Evolutionary conservation across 2,329 filamentous ascomycete species (phyloP).

Genomic region (Penicillium brasilianum): DNA sequence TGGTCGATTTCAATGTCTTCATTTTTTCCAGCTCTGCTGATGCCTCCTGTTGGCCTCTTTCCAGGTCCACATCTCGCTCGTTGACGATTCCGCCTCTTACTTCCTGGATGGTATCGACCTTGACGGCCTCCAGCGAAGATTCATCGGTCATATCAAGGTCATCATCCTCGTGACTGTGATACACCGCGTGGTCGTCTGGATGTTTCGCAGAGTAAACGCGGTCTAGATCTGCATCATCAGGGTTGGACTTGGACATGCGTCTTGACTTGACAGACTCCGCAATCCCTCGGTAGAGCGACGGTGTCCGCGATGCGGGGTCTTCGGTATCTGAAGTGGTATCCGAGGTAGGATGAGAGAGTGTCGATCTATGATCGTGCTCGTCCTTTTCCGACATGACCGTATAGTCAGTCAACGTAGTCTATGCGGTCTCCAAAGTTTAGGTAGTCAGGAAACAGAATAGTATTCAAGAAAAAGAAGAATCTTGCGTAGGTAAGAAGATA

Average conservation of each 20-base stretch:
- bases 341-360: conserved; percentile 10
- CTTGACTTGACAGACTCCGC: conserved; percentile 12
- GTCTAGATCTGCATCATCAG: conserved; percentile 20
- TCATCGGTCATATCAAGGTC: conserved; percentile 16
- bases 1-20: conserved; percentile 28
- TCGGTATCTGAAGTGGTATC: conserved; percentile 8
- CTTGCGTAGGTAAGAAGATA: neutral
- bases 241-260: conserved; percentile 8
- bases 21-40: conserved; percentile 31
- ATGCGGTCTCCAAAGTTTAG: neutral
- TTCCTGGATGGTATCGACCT: conserved; percentile 27
- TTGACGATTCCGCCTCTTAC: conserved; percentile 33
- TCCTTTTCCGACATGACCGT: conserved; percentile 12
- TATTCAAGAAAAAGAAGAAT: neutral
- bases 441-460: neutral
- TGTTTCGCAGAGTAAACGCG: conserved; percentile 39
- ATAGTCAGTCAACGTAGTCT: neutral
- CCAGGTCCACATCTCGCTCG: conserved; percentile 36
- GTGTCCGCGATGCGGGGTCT: conserved; percentile 6
- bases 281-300: conserved; percentile 3
- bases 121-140: conserved; percentile 10
- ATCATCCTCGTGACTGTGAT: conserved; percentile 33
- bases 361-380: conserved; percentile 1
- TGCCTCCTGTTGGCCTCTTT: conserved; percentile 21
- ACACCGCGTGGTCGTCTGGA: conserved; percentile 42